phyloP scores from a whole-genome alignment of 345 rosid species.

The Noccaea bulbosa region DNA sequence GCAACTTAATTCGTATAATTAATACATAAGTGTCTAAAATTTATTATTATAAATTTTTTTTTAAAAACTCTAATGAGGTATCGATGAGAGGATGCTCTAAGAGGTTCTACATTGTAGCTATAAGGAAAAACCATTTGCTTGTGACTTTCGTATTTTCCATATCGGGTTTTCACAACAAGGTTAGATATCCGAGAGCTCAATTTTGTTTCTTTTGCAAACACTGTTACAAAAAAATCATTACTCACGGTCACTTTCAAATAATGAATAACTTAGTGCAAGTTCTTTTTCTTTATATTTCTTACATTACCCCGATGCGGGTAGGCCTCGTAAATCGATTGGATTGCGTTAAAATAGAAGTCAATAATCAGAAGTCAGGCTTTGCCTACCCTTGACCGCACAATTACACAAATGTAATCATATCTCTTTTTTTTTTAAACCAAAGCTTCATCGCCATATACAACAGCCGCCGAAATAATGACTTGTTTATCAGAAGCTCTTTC shows the following conservation, averaged over 20 bases:
- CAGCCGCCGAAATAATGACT: conserved; percentile 37
- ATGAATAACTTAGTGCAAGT: conserved; percentile 31
- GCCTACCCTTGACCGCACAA: conserved; percentile 43
- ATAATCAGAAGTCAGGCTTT: conserved; percentile 41
- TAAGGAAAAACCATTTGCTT: not conserved
- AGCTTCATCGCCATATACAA: conserved; percentile 26
- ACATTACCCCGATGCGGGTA: conserved; percentile 38
- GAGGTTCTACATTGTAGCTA: too few species aligned
- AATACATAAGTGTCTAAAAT: not conserved
- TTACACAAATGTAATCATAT: conserved; percentile 36
- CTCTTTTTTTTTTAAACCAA: conserved; percentile 32
- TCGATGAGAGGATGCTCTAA: too few species aligned
- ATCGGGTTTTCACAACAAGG: conserved; percentile 12
- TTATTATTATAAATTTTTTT: too few species aligned
- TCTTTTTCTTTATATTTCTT: conserved; percentile 25
- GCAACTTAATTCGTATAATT: not conserved
- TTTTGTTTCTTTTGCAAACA: conserved; percentile 28
- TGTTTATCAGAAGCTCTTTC: conserved; percentile 14
- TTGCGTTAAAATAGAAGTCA: conserved; percentile 39
- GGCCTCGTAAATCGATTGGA: conserved; percentile 34
- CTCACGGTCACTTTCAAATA: conserved; percentile 36
- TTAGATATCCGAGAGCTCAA: conserved; percentile 12
- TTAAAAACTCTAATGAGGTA: too few species aligned
- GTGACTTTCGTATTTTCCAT: conserved; percentile 14
- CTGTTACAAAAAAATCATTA: conserved; percentile 11